Evolutionary conservation across 225 moss, liverwort and hornwort species (phyloP).

Genomic region (Neckera pumila): DNA sequence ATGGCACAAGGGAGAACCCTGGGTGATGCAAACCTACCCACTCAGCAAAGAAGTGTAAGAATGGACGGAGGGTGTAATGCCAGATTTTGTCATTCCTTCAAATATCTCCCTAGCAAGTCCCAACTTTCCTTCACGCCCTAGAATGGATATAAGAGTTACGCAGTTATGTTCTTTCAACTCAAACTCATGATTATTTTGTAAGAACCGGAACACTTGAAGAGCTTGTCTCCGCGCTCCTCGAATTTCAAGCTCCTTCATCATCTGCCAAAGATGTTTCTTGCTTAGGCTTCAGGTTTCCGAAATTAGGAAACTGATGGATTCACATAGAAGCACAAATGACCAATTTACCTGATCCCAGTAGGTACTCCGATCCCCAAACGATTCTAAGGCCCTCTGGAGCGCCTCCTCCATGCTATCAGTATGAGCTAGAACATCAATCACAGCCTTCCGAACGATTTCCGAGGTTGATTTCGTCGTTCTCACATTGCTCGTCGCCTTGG

Average conservation of each 20-base stretch:
- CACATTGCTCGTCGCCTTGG: conserved; percentile 4
- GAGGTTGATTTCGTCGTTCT: conserved; percentile 20
- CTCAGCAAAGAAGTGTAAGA: conserved; percentile 71
- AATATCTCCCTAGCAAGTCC: conserved; percentile 75
- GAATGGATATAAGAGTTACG: conserved; percentile 79
- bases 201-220: conserved; percentile 69
- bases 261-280: conserved; percentile 21
- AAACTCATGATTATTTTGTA: conserved; percentile 32
- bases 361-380: conserved; percentile 49
- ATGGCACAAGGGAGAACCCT: neutral
- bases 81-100: conserved; percentile 48
- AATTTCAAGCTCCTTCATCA: conserved; percentile 91
- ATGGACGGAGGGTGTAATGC: conserved; percentile 38
- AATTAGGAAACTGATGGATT: neutral
- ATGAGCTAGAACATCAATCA: conserved; percentile 67
- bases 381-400: conserved; percentile 30
- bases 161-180: conserved; percentile 61
- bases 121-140: conserved; percentile 81
- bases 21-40: conserved; percentile 47
- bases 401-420: conserved; percentile 44
- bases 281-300: neutral
- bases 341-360: conserved; percentile 74
- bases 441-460: conserved; percentile 67
- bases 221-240: conserved; percentile 88
- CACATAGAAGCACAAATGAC: neutral